Evolutionary conservation across 768 basidiomycete genomes (phyloP).

Genomic region (Mycena chlorophos): DNA sequence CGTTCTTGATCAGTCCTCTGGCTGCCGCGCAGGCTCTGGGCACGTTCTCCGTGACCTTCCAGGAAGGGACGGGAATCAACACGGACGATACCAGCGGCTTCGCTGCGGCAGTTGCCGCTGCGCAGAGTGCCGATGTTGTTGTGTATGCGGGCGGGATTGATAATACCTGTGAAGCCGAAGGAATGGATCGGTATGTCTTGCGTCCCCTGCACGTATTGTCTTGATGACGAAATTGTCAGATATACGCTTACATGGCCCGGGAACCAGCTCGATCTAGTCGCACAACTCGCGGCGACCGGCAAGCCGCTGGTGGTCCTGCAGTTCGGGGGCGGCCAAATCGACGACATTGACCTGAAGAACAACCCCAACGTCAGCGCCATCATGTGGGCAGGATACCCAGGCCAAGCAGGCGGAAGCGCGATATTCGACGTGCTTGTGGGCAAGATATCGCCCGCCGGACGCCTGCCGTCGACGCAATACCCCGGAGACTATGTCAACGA

Average conservation of each 20-base stretch:
- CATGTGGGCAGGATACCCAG: slow-evolving; percentile 60
- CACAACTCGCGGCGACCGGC: slow-evolving; percentile 41
- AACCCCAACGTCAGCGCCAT: slow-evolving; percentile 48
- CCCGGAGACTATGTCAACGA: slow-evolving; percentile 46
- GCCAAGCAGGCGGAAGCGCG: slow-evolving; percentile 55
- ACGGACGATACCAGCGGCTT: slow-evolving; percentile 44
- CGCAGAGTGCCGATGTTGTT: slow-evolving; percentile 46
- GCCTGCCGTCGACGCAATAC: slow-evolving; percentile 56
- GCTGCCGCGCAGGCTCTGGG: slow-evolving; percentile 49
- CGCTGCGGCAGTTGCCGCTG: slow-evolving; percentile 51
- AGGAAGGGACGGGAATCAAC: slow-evolving; percentile 41
- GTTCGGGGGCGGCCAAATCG: slow-evolving; percentile 59
- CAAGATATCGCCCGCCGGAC: slow-evolving; percentile 52
- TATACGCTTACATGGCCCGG: slow-evolving; percentile 57
- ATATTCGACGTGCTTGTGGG: slow-evolving; percentile 53
- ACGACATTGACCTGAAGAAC: slow-evolving; percentile 44
- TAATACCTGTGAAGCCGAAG: slow-evolving; percentile 48
- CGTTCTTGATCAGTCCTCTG: slow-evolving; percentile 54
- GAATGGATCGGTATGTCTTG: too few relatives aligned
- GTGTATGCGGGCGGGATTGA: slow-evolving; percentile 58
- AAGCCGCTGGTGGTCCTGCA: slow-evolving; percentile 56
- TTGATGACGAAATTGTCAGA: too few relatives aligned
- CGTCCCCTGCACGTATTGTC: too few relatives aligned
- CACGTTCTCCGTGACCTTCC: slow-evolving; percentile 46
- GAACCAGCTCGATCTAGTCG: slow-evolving; percentile 50